Base-by-base conservation (phyloP, 176 grass and related monocot species). In the Oryza glumipatula region DNA sequence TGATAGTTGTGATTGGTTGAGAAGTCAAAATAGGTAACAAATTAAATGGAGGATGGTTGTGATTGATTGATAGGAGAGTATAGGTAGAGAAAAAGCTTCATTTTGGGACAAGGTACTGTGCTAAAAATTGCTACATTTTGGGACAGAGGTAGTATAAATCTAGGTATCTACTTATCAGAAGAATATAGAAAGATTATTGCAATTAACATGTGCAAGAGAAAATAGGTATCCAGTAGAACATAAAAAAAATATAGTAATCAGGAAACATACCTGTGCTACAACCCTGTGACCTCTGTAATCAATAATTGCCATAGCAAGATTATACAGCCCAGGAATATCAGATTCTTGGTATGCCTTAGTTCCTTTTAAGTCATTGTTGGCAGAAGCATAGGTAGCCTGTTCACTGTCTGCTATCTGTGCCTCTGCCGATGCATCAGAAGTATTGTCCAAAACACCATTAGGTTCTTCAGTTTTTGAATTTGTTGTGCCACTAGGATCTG, bases 301-400 rank as follows among this genome's bases (percentile, higher is more conserved):
- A 71, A 99, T 83, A 83, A 99, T 96, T 74, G 94, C 94, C 97
- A 99, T 99, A 11, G 97, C 97, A 88, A 99, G 93, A 92, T 99
- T 99, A 64, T 99, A 94, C 76, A 99, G 89, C 51, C 97, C 97
- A 82, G 86, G 69, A 83, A 99, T 78, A 86, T 99, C 97, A 89
- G 90, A 94, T 90, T 99, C 93, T 77, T 99, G 97, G 85, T 99
- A 99, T 72, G 97, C 92, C 68, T 94, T 99, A 4, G 97, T 96
- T 91, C 97, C 97, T 94, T 92, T 96, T 13, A 99, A 88, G 79
- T 99, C 97, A 92, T 96, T 99, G 74, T 99, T 99, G 85, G 97
- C 97, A 82, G 97, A 99, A 83, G 94, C 92, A 94, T 99, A 95
- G 11, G 97, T 99, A 1, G 97, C 97, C 51, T 99, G 97, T 75